Percentiles rank a stretch among this genome's conserved stretches.
Conservation (phyloP, 2,329 filamentous ascomycete genomes). For the Penicillium concentricum region DNA sequence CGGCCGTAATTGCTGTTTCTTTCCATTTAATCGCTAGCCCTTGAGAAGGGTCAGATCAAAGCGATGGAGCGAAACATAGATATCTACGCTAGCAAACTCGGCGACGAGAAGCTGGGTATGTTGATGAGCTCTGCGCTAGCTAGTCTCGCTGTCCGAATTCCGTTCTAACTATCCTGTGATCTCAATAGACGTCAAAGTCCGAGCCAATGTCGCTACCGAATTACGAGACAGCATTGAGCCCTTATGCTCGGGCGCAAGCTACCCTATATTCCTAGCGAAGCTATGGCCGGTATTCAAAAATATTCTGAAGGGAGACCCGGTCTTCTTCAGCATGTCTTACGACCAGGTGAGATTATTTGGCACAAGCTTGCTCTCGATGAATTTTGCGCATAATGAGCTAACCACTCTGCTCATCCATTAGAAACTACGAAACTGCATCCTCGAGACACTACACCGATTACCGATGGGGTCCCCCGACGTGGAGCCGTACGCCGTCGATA, state of each 20-base stretch:
- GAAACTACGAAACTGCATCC: constrained; percentile 87
- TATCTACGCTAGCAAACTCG: constrained; percentile 50
- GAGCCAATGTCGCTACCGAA: constrained; percentile 77
- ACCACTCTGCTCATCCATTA: constrained; percentile 33
- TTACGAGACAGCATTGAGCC: constrained; percentile 85
- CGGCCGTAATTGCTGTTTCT: constrained; percentile 32
- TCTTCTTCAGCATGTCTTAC: constrained; percentile 84
- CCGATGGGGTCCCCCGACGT: constrained; percentile 73
- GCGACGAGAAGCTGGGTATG: constrained; percentile 50
- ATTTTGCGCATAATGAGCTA: background rate
- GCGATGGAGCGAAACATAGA: constrained; percentile 50
- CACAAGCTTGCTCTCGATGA: background rate
- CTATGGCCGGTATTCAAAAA: constrained; percentile 86
- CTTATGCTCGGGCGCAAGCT: constrained; percentile 76
- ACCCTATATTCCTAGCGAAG: constrained; percentile 77
- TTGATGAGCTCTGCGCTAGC: background rate
- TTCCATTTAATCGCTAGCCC: constrained; percentile 21
- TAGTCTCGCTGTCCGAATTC: background rate
- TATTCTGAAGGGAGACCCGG: constrained; percentile 79
- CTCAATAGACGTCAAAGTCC: constrained; percentile 70
- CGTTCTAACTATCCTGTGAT: constrained; percentile 4
- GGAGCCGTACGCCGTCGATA: constrained; percentile 82
- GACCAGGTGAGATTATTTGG: constrained; percentile 68
- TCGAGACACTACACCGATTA: constrained; percentile 92
- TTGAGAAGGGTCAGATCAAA: constrained; percentile 25